Percentiles rank a stretch among this genome's conserved stretches.
These are phyloP conservation scores for Lavandula angustifolia DNA, from an alignment of 257 asterid genomes.

Conservation along the genomic window DNA sequence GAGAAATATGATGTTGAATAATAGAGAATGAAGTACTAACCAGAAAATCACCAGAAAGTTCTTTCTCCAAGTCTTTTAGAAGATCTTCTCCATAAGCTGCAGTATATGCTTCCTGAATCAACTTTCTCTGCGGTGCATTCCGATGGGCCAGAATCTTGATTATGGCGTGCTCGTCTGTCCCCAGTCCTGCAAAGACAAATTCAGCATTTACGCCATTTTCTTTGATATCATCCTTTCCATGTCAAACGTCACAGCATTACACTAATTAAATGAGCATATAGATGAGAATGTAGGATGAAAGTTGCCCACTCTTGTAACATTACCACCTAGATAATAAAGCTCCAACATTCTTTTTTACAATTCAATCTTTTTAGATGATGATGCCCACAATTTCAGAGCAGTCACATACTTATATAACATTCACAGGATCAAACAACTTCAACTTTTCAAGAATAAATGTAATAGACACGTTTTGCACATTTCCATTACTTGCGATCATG, in stretches of 20 bases:
- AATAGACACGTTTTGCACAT: background rate
- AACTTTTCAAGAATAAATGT: background rate
- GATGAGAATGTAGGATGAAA: background rate
- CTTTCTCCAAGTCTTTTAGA: conserved; percentile 74
- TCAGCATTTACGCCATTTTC: background rate
- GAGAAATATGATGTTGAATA: background rate
- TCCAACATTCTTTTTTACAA: background rate
- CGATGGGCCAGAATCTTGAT: conserved; percentile 81
- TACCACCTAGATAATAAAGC: background rate
- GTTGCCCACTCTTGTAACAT: background rate
- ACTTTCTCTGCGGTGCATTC: conserved; percentile 68
- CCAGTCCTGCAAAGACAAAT: conserved; percentile 59
- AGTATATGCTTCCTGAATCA: conserved; percentile 68
- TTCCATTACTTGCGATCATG: conserved; percentile 12
- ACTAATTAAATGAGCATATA: background rate
- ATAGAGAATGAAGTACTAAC: conserved; percentile 34
- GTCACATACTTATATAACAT: conserved; percentile 1
- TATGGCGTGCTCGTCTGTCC: conserved; percentile 69
- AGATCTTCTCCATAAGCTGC: conserved; percentile 80
- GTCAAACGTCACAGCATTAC: background rate
- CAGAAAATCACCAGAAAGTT: conserved; percentile 78
- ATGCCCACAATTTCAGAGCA: background rate
- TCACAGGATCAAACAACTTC: background rate
- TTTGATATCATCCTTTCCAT: background rate
- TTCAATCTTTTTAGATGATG: background rate